Base-by-base conservation (phyloP, 140 eudicot genomes). In the Senecio squalidus region DNA sequence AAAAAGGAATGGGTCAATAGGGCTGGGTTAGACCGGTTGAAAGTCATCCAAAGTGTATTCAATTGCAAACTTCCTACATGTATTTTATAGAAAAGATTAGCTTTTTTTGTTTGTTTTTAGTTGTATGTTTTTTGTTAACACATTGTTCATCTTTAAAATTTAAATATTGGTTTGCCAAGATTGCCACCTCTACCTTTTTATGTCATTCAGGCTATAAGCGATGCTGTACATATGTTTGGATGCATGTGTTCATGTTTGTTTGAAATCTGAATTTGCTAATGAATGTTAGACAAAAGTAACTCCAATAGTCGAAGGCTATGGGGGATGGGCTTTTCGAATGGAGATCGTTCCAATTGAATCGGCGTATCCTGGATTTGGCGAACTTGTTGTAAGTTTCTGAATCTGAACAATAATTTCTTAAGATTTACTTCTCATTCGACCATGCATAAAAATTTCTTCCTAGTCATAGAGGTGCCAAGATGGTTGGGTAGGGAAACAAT, bases 281-380 rank as follows among this genome's bases (percentile, higher is more conserved):
- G 31, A 25, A 24, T 30, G 36, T 64, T 85, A 93, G 99, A 93
- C 99, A 50, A 93, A 93, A 84, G 95, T 93, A 68, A 93, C 99
- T 54, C 99, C 99, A 28, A 76, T 93, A 58, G 99, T 93, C 55
- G 99, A 93, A 79, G 99, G 99, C 55, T 93, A 88, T 59, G 99
- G 99, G 33, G 99, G 99, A 55, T 93, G 95, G 95, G 99, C 96
- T 28, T 84, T 88, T 31, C 84, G 99, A 17, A 63, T 88, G 90
- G 99, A 93, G 75, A 82, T 93, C 26, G 99, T 93, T 56, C 94
- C 99, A 18, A 75, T 88, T 64, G 99, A 88, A 76, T 93, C 99
- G 6, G 99, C 96, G 41, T 88, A 93, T 70, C 96, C 99, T 77
- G 99, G 99, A 74, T 93, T 58, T 58, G 99, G 99, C 21, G 84